These are phyloP conservation scores for Mycena leptocephala DNA, from an alignment of 768 basidiomycete genomes.

Conservation along the genomic window DNA sequence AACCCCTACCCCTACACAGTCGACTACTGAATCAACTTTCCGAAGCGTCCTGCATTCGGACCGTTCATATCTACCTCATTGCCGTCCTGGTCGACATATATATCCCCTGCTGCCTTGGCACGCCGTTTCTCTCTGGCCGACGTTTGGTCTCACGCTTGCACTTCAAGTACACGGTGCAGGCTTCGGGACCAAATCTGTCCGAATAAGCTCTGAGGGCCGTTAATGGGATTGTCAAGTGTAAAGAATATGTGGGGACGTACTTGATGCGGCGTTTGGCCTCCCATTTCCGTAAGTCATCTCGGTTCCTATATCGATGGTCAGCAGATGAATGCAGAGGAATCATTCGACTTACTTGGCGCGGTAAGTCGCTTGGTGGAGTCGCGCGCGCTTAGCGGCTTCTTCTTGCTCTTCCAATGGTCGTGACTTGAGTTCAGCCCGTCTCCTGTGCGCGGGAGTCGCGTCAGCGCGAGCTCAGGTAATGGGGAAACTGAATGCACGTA, in stretches of 20 bases:
- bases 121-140: neutral
- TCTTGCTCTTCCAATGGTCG: neutral
- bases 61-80: too few species aligned
- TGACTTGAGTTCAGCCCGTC: neutral
- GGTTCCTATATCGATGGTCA: neutral
- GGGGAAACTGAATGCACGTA: neutral
- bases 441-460: too few species aligned
- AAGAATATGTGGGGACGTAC: neutral
- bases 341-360: neutral
- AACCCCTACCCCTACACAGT: too few species aligned
- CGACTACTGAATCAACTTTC: too few species aligned
- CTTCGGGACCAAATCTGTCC: neutral
- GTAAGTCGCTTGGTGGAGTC: neutral
- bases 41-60: too few species aligned
- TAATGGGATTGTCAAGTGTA: neutral
- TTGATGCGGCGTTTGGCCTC: conserved; percentile 2
- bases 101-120: neutral
- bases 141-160: neutral
- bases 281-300: neutral
- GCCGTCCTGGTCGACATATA: neutral
- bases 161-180: neutral
- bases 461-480: too few species aligned
- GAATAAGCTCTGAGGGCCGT: neutral
- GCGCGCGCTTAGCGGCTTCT: neutral
- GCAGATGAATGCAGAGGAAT: too few species aligned